A percentile compares a stretch with the other conserved stretches of the same genome.
Conservation (phyloP, 495 filamentous ascomycete species). For the Xylaria longipes region DNA sequence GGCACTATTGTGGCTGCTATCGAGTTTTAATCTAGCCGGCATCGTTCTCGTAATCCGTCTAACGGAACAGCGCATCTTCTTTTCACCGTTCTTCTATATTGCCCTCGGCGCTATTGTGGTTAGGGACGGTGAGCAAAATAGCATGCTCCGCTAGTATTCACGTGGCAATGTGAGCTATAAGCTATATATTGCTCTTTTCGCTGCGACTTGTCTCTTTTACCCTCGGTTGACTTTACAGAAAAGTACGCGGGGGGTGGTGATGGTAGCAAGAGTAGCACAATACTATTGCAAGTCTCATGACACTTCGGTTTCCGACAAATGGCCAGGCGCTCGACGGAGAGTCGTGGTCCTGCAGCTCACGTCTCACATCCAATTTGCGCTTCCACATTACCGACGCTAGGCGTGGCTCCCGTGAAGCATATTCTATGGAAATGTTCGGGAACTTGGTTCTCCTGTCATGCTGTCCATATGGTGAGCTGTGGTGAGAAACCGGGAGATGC, state of each 20-base stretch:
- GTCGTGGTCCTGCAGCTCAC: constrained; percentile 16
- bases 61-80: neutral
- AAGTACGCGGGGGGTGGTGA: neutral
- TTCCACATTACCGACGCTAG: constrained; percentile 7
- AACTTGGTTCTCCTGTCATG: constrained; percentile 3
- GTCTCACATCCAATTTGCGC: constrained; percentile 16
- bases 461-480: neutral
- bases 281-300: constrained; percentile 7
- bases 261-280: constrained; percentile 9
- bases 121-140: neutral
- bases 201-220: neutral
- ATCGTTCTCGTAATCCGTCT: neutral
- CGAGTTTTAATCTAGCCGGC: neutral
- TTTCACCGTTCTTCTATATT: neutral
- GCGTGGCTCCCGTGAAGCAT: neutral
- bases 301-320: constrained; percentile 17
- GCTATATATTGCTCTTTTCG: neutral
- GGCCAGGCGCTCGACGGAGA: constrained; percentile 11
- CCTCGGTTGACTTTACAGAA: neutral
- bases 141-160: neutral
- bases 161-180: neutral
- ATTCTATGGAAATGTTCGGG: neutral
- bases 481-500: neutral
- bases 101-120: too few species aligned
- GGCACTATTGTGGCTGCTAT: constrained; percentile 12